Percentiles rank a stretch among this genome's conserved stretches.
phyloP scores from a whole-genome alignment of 2,329 filamentous ascomycete genomes.

The Verticillium tricorpus region DNA sequence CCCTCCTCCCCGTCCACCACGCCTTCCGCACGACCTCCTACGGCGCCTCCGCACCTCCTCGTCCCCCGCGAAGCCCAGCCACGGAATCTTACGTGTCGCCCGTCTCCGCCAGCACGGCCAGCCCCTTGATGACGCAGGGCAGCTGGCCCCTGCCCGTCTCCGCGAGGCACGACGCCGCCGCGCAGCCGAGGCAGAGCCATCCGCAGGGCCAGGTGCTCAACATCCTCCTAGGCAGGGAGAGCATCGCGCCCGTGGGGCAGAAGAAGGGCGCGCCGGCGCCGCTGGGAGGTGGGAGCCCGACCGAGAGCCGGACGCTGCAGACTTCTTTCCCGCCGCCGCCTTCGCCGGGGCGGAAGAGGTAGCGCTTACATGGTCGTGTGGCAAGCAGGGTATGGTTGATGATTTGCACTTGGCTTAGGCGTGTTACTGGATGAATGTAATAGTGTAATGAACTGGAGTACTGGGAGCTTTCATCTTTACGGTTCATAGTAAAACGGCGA shows the following conservation, averaged over 20 bases:
- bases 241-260: not conserved
- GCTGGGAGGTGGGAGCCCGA: constrained; percentile 22
- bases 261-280: constrained; percentile 9
- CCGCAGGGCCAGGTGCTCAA: not conserved
- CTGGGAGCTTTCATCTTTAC: not conserved
- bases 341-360: constrained; percentile 15
- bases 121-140: constrained; percentile 13
- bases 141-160: not conserved
- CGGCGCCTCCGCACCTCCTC: constrained; percentile 18
- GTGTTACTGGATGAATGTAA: not conserved
- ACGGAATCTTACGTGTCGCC: constrained; percentile 6
- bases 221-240: not conserved
- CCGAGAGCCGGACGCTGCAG: constrained; percentile 30
- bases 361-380: not conserved
- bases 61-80: constrained; percentile 18
- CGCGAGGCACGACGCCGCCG: not conserved
- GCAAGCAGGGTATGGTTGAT: not conserved
- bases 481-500: not conserved
- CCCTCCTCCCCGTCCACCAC: constrained; percentile 22
- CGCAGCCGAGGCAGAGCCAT: not conserved
- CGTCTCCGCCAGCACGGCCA: constrained; percentile 7
- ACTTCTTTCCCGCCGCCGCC: constrained; percentile 36
- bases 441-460: not conserved
- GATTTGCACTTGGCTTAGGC: not conserved
- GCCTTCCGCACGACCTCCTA: not conserved